phyloP scores from a whole-genome alignment of 2,329 filamentous ascomycete species.

The Aspergillus fumigatiaffinis region DNA sequence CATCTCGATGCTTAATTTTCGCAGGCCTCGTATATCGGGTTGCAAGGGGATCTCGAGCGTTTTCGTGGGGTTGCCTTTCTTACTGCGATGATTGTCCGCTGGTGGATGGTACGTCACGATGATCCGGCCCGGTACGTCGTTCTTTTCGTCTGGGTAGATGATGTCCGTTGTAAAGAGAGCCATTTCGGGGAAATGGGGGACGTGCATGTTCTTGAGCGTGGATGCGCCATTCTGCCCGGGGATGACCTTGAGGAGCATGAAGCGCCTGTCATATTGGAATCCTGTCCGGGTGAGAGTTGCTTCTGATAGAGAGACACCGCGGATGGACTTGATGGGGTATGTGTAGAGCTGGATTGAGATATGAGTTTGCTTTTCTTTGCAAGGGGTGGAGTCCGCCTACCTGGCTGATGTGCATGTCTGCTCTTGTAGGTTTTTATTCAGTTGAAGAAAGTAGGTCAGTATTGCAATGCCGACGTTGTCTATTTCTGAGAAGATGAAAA shows the following conservation, averaged over 20 bases:
- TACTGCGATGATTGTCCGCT: slow-evolving; percentile 12
- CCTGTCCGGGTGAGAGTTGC: slow-evolving; percentile 60
- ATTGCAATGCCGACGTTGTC: neutral
- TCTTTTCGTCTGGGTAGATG: slow-evolving; percentile 21
- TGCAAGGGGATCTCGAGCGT: slow-evolving; percentile 55
- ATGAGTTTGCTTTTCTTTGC: neutral
- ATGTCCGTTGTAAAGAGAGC: slow-evolving; percentile 62
- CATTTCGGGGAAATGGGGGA: slow-evolving; percentile 56
- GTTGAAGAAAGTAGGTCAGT: neutral
- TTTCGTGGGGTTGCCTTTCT: slow-evolving; percentile 2
- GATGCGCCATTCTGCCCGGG: slow-evolving; percentile 16
- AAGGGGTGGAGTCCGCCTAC: slow-evolving; percentile 14
- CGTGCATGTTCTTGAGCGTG: slow-evolving; percentile 55
- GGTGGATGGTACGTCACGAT: slow-evolving; percentile 38
- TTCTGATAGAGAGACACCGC: slow-evolving; percentile 53
- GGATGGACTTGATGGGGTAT: slow-evolving; percentile 72
- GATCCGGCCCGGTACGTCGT: slow-evolving; percentile 29
- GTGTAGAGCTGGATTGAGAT: slow-evolving; percentile 55
- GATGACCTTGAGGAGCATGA: slow-evolving; percentile 62
- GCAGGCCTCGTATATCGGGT: slow-evolving; percentile 48
- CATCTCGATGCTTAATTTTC: slow-evolving; percentile 53
- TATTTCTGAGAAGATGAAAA: neutral
- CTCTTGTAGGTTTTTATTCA: slow-evolving; percentile 11
- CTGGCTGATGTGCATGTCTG: slow-evolving; percentile 38
- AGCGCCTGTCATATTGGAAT: slow-evolving; percentile 62